Base-by-base conservation (phyloP, 108 stramenopile species). In the Cyclotella baltica region DNA sequence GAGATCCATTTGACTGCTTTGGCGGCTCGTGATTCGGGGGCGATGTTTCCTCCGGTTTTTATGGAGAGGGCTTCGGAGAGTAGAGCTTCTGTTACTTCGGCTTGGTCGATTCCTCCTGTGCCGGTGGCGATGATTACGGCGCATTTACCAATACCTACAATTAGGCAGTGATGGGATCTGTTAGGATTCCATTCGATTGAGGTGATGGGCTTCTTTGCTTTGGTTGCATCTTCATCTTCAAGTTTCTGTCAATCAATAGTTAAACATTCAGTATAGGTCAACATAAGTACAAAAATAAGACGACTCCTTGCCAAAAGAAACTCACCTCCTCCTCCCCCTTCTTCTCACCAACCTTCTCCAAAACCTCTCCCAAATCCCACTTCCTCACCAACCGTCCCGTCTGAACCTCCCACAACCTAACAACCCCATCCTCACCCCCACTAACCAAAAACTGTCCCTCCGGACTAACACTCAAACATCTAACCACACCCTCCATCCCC, bases 371-470 rank as follows among this genome's bases (percentile, higher is more conserved):
- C 67, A 86, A 88, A 76, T 93, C 84, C 96, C 94, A 95, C 34
- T 84, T 88, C 69, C 84, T 72, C 37, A 92, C 69, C 36, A 90
- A 76, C 35, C 95, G 83, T 4, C 91, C 92, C 19, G 97, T 96
- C 50, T 91, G 84, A 4, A 99, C 97, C 79, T 98, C 99, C 98
- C 98, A 99, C 23, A 99, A 58, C 37, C 97, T 80, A 10, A 98
- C 91, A 56, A 79, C 74, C 6, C 97, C 96, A 79, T 96, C 97
- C 52, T 93, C 89, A 69, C 88, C 94, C 3, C 97, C 98, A 46
- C 94, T 94, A 0, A 88, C 98, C 92, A 99, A 64, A 78, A 88
- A 98, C 83, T 98, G 95, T n/a, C 99, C 99, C 76, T 96, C 92
- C 11, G 95, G 97, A 78, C 92, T 92, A 10, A 95, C 83, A 19